Conservation (phyloP, 2,329 filamentous ascomycete species). For the Fusarium cyanostomum region DNA sequence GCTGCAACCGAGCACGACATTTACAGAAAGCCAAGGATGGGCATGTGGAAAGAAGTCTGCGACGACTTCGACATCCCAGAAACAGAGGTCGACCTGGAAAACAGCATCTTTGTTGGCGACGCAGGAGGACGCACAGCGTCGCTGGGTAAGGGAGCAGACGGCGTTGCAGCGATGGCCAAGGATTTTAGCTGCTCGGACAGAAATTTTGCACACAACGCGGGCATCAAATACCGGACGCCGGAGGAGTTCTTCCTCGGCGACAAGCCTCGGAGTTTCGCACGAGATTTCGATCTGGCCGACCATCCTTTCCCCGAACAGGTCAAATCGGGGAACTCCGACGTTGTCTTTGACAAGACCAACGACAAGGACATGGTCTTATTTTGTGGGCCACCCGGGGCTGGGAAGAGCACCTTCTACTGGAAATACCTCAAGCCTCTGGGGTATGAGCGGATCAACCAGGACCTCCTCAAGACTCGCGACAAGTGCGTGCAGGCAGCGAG, state of each 20-base stretch:
- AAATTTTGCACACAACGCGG: conserved; percentile 86
- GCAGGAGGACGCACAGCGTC: conserved; percentile 70
- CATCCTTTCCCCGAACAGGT: conserved; percentile 53
- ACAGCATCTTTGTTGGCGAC: conserved; percentile 90
- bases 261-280: conserved; percentile 69
- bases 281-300: conserved; percentile 75
- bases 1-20: conserved; percentile 85
- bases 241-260: conserved; percentile 90
- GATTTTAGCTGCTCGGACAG: conserved; percentile 75
- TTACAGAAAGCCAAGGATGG: conserved; percentile 85
- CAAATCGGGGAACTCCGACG: conserved; percentile 33
- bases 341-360: conserved; percentile 69
- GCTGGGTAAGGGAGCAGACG: conserved; percentile 33
- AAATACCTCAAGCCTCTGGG: conserved; percentile 78
- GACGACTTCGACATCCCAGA: conserved; percentile 68
- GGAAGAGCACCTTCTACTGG: conserved; percentile 93
- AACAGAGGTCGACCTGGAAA: conserved; percentile 70
- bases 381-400: conserved; percentile 87
- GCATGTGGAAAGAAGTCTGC: conserved; percentile 81
- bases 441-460: conserved; percentile 90
- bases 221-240: conserved; percentile 82
- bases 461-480: conserved; percentile 78
- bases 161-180: conserved; percentile 50
- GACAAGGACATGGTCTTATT: conserved; percentile 81
- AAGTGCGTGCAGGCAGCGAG: conserved; percentile 78